Base-by-base conservation (phyloP, 805 yeast genomes). In the Starmerella bombicola region DNA sequence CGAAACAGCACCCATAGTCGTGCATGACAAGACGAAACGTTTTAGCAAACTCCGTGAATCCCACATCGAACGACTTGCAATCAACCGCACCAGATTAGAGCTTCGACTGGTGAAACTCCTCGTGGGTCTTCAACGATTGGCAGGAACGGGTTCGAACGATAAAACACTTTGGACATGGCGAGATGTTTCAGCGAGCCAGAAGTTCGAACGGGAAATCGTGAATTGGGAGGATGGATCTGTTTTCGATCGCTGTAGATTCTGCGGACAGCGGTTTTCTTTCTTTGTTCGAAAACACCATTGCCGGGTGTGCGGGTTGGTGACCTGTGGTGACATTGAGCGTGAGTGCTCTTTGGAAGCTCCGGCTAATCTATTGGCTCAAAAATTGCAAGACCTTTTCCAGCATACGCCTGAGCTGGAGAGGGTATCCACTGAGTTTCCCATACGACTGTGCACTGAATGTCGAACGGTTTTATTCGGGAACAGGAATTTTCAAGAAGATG, bases 241-340 rank as follows among this genome's bases (percentile, higher is more conserved):
- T 3, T 68, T 69, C 0, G 51, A 62, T 0, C 61, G 65, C 40
- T 88, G 98, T 56, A 65, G 69, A 6, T 62, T 80, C 6, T 88
- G 98, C 53, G 57, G 63, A 12, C 63, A 66, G 10, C 52, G 55
- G 23, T 91, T 84, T 57, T 65, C 69, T 9, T 60, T 80, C 33
- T 55, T 74, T 0, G 50, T 71, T 19, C 63, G 96, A 37, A 82
- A 79, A 49, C 97, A 91, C 56, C 98, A 88, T 57, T 91, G 98
- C 58, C 64, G 97, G 28, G 58, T 85, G 20, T 88, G 98, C 63
- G 97, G 97, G 0, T 55, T 60, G 21, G 73, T 80, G 1, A 82
- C 84, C 0, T 88, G 96, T 61, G 93, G 79, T 20, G 78, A 76
- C 49, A 51, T 58, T 38, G 61, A 45, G 36, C 69, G 65, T 7